Evolutionary conservation across 2,329 filamentous ascomycete genomes (phyloP).

Genomic region (Talaromyces albobiverticillius): DNA sequence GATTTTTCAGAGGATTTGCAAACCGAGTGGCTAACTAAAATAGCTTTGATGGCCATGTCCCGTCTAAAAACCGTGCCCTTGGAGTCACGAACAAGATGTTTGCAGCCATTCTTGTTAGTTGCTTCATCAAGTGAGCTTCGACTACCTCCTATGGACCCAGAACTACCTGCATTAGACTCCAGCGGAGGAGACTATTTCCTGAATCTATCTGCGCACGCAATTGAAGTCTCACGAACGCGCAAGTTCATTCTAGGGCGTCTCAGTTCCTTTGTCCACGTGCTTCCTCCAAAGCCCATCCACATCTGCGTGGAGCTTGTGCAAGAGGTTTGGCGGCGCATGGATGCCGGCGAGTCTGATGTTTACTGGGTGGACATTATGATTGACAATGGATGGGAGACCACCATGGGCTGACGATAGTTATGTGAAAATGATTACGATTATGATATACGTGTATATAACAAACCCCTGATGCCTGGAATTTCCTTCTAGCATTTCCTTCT

Average conservation of each 20-base stretch:
- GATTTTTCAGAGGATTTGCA: conserved; percentile 20
- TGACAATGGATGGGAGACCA: conserved; percentile 56
- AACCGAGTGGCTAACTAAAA: conserved; percentile 47
- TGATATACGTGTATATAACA: not conserved
- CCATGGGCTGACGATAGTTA: conserved; percentile 44
- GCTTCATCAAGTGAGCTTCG: conserved; percentile 52
- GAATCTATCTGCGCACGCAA: conserved; percentile 34
- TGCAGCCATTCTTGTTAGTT: conserved; percentile 54
- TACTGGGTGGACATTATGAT: conserved; percentile 59
- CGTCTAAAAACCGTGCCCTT: conserved; percentile 50
- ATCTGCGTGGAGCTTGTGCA: conserved; percentile 51
- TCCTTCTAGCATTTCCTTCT: no score
- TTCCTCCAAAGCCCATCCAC: conserved; percentile 53
- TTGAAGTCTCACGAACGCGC: conserved; percentile 48
- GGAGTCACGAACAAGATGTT: conserved; percentile 53
- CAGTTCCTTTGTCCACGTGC: conserved; percentile 42
- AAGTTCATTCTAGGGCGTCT: conserved; percentile 51
- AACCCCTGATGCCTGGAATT: not conserved
- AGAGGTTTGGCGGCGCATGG: conserved; percentile 53
- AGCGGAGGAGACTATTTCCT: conserved; percentile 26
- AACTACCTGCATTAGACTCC: not conserved
- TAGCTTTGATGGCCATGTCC: conserved; percentile 51
- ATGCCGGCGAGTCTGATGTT: conserved; percentile 43
- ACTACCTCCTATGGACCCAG: conserved; percentile 36
- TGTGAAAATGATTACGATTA: not conserved